A percentile compares a stretch with the other conserved stretches of the same genome.
Evolutionary conservation across 2,329 filamentous ascomycete genomes (phyloP).

Genomic region (Ophiostoma angusticollis): DNA sequence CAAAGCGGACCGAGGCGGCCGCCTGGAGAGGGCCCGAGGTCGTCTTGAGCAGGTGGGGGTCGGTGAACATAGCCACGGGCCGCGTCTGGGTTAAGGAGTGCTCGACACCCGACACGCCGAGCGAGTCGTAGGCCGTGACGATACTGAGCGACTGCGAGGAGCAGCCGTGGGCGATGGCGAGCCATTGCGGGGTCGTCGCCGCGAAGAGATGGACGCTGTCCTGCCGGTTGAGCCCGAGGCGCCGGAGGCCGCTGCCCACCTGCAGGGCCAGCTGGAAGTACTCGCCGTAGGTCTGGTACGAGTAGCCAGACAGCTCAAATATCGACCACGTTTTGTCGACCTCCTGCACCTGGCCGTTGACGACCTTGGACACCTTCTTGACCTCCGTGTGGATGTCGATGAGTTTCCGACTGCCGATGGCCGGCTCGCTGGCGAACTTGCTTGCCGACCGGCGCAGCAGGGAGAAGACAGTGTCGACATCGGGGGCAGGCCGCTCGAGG

Average conservation of each 20-base stretch:
- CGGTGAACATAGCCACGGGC: constrained; percentile 73
- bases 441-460: constrained; percentile 58
- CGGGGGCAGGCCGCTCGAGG: constrained; percentile 49
- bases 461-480: constrained; percentile 66
- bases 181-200: constrained; percentile 75
- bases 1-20: constrained; percentile 39
- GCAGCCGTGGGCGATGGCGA: constrained; percentile 64
- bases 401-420: constrained; percentile 59
- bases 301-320: constrained; percentile 70
- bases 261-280: constrained; percentile 59
- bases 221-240: constrained; percentile 54
- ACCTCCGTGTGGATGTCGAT: constrained; percentile 68
- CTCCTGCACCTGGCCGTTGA: constrained; percentile 67
- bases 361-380: constrained; percentile 79
- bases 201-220: constrained; percentile 73
- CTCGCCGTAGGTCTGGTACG: constrained; percentile 66
- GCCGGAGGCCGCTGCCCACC: constrained; percentile 60
- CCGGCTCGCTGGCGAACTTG: constrained; percentile 48
- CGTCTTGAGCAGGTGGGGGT: constrained; percentile 61
- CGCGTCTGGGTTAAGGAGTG: constrained; percentile 76
- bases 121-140: constrained; percentile 89
- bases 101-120: constrained; percentile 70
- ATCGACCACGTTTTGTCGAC: constrained; percentile 87
- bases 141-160: constrained; percentile 79
- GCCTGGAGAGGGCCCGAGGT: constrained; percentile 43